phyloP scores from a whole-genome alignment of 2,329 filamentous ascomycete genomes.

The Rhexocercosporidium sp. region DNA sequence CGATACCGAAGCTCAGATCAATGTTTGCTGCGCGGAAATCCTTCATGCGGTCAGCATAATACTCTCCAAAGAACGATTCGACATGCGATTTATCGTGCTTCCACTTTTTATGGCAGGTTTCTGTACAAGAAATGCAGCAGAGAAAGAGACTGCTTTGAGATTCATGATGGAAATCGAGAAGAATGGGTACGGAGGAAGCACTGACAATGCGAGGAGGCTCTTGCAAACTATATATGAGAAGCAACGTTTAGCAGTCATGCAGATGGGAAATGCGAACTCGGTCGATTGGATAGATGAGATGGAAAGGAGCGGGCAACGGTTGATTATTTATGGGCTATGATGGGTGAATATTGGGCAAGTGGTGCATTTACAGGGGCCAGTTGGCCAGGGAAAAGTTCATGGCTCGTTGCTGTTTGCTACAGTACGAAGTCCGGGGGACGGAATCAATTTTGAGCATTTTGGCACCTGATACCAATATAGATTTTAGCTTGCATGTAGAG shows the following conservation, averaged over 20 bases:
- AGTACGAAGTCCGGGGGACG: background rate
- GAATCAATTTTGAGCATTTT: background rate
- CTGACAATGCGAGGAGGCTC: slow-evolving; percentile 49
- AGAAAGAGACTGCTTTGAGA: slow-evolving; percentile 54
- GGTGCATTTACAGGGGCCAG: too few species aligned
- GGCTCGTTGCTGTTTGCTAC: too few species aligned
- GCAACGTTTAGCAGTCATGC: slow-evolving; percentile 48
- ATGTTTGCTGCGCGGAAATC: slow-evolving; percentile 50
- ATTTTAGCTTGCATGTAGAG: background rate
- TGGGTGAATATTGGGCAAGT: background rate
- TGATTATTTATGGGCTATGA: slow-evolving; percentile 50
- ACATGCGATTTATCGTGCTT: slow-evolving; percentile 54
- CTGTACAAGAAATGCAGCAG: slow-evolving; percentile 45
- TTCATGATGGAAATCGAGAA: slow-evolving; percentile 54
- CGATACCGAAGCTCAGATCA: slow-evolving; percentile 48
- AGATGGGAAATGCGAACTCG: slow-evolving; percentile 47
- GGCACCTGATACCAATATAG: background rate
- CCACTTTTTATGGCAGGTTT: slow-evolving; percentile 60
- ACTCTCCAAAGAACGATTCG: slow-evolving; percentile 45
- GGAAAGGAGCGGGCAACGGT: slow-evolving; percentile 49
- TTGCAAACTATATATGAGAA: slow-evolving; percentile 54
- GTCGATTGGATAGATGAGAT: slow-evolving; percentile 58
- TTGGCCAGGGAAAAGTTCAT: too few species aligned
- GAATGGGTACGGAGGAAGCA: slow-evolving; percentile 54
- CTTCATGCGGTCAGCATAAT: slow-evolving; percentile 50